Percentiles rank a stretch among this genome's conserved stretches.
phyloP scores from a whole-genome alignment of 176 grass and related monocot genomes.

The Coix lacrymajobi region DNA sequence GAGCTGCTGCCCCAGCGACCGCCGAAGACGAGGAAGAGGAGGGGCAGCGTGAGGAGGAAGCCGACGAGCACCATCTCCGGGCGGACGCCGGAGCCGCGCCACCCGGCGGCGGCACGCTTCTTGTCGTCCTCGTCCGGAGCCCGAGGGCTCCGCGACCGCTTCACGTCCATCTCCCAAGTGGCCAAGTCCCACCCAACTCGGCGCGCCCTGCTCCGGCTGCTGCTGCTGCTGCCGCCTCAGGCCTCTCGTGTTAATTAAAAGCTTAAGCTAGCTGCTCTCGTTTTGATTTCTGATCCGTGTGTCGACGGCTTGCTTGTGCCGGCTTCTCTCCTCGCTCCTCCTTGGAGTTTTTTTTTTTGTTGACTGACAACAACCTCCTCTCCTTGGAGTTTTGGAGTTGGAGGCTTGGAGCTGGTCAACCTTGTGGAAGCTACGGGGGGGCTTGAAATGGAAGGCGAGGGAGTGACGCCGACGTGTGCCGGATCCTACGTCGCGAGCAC shows the following conservation, averaged over 20 bases:
- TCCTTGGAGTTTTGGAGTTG: neutral
- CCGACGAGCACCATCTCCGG: constrained; percentile 57
- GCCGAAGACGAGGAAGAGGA: constrained; percentile 48
- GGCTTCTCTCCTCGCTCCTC: constrained; percentile 21
- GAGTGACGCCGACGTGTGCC: constrained; percentile 33
- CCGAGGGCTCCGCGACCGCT: constrained; percentile 63
- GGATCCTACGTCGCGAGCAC: neutral
- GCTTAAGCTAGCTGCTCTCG: neutral
- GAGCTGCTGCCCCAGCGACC: constrained; percentile 20
- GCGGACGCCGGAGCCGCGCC: constrained; percentile 45
- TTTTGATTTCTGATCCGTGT: constrained; percentile 6
- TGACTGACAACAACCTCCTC: too few species aligned
- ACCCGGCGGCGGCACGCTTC: constrained; percentile 23
- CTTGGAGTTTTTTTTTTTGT: too few species aligned
- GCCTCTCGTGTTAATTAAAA: neutral
- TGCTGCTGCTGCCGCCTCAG: too few species aligned
- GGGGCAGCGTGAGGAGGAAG: constrained; percentile 54
- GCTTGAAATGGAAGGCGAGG: constrained; percentile 6
- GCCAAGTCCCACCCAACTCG: neutral
- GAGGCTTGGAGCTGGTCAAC: constrained; percentile 39
- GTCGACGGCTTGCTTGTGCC: constrained; percentile 22
- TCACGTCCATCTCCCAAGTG: constrained; percentile 63
- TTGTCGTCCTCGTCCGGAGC: constrained; percentile 41
- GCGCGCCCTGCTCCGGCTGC: neutral
- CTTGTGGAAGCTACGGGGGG: neutral